Percentiles rank a stretch among this genome's conserved stretches.
Conservation (phyloP, 176 grass and related monocot genomes). For the Poa annua region DNA sequence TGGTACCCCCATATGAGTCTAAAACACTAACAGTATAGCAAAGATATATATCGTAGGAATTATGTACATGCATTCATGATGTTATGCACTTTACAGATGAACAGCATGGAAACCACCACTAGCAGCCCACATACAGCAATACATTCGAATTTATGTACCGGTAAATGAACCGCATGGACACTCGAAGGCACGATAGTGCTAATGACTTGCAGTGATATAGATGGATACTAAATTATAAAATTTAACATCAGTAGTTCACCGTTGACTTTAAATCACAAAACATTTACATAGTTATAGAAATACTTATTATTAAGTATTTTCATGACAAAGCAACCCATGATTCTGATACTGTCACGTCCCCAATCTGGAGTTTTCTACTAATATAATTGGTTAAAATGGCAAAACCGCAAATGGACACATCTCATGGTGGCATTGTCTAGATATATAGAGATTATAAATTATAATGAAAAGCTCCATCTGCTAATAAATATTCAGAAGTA, state of each 20-base stretch:
- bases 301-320: neutral
- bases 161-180: no score
- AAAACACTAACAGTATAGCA: conserved; percentile 2
- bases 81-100: conserved; percentile 12
- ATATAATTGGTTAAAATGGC: conserved; percentile 15
- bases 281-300: neutral
- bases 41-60: conserved; percentile 7
- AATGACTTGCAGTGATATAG: no score
- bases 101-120: no score
- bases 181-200: no score
- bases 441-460: conserved; percentile 15
- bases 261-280: neutral
- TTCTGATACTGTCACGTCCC: conserved; percentile 13
- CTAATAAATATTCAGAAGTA: conserved; percentile 7
- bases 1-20: neutral
- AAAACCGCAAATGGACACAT: conserved; percentile 21
- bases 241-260: no score
- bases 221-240: no score
- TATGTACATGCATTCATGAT: neutral
- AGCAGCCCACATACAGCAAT: no score
- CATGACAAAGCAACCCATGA: conserved; percentile 17
- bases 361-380: conserved; percentile 11
- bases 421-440: neutral
- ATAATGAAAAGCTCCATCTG: neutral
- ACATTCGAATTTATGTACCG: no score